These are phyloP conservation scores for Podospora conica DNA, from an alignment of 495 filamentous ascomycete species.

Conservation along the genomic window DNA sequence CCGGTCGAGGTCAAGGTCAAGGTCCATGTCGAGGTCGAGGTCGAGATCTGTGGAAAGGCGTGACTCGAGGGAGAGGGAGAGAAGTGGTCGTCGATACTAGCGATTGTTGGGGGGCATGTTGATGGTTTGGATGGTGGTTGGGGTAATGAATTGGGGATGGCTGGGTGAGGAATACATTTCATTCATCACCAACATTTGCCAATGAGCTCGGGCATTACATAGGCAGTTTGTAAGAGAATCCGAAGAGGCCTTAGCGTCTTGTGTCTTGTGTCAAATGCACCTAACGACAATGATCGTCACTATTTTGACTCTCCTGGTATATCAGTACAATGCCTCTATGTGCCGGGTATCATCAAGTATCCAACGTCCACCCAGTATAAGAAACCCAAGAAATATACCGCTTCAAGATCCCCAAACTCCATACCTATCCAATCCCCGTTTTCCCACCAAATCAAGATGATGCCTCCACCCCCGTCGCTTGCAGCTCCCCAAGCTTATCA, in stretches of 20 bases:
- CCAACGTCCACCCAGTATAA: no score
- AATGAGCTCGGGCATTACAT: neutral
- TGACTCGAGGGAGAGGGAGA: neutral
- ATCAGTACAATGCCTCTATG: neutral
- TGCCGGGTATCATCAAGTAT: neutral
- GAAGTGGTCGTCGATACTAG: neutral
- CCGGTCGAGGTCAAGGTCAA: neutral
- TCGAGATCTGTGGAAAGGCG: neutral
- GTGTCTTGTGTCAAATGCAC: neutral
- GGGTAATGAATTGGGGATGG: no score
- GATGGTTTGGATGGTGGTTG: neutral
- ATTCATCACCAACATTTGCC: neutral
- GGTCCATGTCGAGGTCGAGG: neutral
- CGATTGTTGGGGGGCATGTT: neutral
- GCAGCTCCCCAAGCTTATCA: constrained; percentile 17
- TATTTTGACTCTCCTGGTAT: neutral
- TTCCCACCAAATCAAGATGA: neutral
- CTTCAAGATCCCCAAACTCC: no score
- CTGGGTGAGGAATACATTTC: neutral
- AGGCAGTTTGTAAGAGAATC: neutral
- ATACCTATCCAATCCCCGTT: no score
- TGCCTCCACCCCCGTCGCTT: constrained; percentile 12
- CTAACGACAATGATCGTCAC: neutral
- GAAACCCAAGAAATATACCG: no score
- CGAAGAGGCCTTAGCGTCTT: neutral